Base-by-base conservation (phyloP, 2,329 filamentous ascomycete species). In the Microsporum canis region DNA sequence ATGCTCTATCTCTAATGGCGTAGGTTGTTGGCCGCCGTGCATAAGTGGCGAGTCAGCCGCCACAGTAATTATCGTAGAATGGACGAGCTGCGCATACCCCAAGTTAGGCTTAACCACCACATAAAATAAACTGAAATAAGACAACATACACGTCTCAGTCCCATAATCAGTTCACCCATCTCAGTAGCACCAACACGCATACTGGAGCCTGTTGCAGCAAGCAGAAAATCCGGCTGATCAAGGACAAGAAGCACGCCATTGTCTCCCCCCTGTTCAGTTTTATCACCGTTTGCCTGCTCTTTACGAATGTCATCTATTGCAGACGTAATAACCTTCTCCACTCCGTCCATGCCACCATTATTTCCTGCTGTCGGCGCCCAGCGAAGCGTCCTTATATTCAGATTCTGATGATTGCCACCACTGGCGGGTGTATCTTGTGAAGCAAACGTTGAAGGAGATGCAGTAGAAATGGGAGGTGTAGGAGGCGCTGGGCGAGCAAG, bases 21-120 rank as follows among this genome's bases (percentile, higher is more conserved):
- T 88, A 65, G 82, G 82, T 60, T 72, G 74, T 55, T 65, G 74
- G 34, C 68, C 68, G 63, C 73, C 74, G 60, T 82, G 80, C 58
- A 91, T 75, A 34, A 95, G 79, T 0, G 91, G 85, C 1, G 82
- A 78, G 70, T 94, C 90, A 29, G 89, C 87, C n/a, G 87, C 80
- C 31, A 88, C 70, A 0, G 86, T 83, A 47, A 94, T 67, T 17
- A 94, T 73, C 1, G 84, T 83, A 59, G 86, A 79, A 74, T 90
- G 79, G 3, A 85, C 82, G 65, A 79, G 75, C 84, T 88, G 45
- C 59, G 3, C 4, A 27, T 7, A 49, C 17, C 1, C 7, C n/a
- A 17, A 8, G 33, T 55, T 36, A 55, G 51, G 5, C 4, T 23
- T 6, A 33, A n/a, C 10, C 33, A 10, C 14, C 29, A 36, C 14